A percentile compares a stretch with the other conserved stretches of the same genome.
These are phyloP conservation scores for Claviceps sp. DNA, from an alignment of 2,329 filamentous ascomycete species.

Conservation along the genomic window DNA sequence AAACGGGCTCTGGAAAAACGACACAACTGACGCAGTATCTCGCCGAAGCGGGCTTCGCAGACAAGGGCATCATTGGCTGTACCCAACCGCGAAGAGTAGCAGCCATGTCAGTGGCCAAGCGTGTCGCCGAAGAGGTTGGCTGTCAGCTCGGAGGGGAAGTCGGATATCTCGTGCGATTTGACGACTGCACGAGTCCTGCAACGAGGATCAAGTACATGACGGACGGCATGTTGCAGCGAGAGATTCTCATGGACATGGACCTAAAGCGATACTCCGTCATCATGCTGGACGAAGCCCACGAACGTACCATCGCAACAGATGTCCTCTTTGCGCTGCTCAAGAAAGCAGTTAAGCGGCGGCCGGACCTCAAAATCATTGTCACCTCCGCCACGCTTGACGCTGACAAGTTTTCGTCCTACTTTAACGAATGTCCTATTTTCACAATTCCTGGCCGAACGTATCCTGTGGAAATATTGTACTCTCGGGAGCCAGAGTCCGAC, in stretches of 20 bases:
- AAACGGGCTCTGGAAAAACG: conserved; percentile 94
- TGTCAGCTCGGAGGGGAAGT: conserved; percentile 85
- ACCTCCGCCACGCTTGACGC: conserved; percentile 94
- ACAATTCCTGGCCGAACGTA: conserved; percentile 91
- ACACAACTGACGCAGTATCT: conserved; percentile 94
- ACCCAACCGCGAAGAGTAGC: conserved; percentile 95
- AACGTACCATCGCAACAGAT: conserved; percentile 90
- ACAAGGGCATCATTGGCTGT: conserved; percentile 82
- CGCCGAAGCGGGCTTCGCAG: conserved; percentile 80
- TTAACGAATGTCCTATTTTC: conserved; percentile 91
- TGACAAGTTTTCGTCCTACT: conserved; percentile 94
- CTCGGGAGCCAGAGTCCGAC: conserved; percentile 85
- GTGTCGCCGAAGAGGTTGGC: conserved; percentile 91
- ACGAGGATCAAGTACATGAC: conserved; percentile 99
- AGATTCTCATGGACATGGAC: conserved; percentile 85
- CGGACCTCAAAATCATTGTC: conserved; percentile 88
- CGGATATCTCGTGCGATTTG: conserved; percentile 94
- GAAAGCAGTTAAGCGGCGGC: conserved; percentile 74
- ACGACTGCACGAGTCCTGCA: conserved; percentile 75
- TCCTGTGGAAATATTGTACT: conserved; percentile 93
- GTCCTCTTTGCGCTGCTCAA: conserved; percentile 90
- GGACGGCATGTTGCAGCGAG: conserved; percentile 92
- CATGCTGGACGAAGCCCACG: conserved; percentile 97
- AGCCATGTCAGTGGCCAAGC: conserved; percentile 93
- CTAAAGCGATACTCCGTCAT: conserved; percentile 86